These are phyloP conservation scores for Botrytis fragariae DNA, from an alignment of 2,329 filamentous ascomycete species.

Conservation along the genomic window DNA sequence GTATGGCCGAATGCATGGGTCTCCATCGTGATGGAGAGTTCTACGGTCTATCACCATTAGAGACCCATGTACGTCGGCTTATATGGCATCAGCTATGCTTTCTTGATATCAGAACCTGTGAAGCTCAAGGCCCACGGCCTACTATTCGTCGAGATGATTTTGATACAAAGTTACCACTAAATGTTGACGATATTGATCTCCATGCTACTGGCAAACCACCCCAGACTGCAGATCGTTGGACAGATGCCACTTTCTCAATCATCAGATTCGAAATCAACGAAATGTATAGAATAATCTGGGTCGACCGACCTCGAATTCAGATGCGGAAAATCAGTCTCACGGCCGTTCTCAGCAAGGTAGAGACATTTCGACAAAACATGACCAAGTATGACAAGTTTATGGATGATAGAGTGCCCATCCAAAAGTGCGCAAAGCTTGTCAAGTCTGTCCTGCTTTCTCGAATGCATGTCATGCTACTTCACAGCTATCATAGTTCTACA, in stretches of 20 bases:
- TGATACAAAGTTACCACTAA: slow-evolving; percentile 69
- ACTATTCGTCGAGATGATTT: slow-evolving; percentile 72
- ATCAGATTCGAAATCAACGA: slow-evolving; percentile 73
- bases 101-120: slow-evolving; percentile 71
- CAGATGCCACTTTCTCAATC: slow-evolving; percentile 63
- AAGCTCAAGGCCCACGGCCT: slow-evolving; percentile 69
- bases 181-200: slow-evolving; percentile 67
- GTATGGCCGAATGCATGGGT: slow-evolving; percentile 75
- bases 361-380: slow-evolving; percentile 64
- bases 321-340: slow-evolving; percentile 60
- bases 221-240: slow-evolving; percentile 51
- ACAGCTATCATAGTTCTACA: slow-evolving; percentile 56
- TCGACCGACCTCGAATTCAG: slow-evolving; percentile 65
- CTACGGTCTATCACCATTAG: slow-evolving; percentile 64
- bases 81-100: slow-evolving; percentile 79
- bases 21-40: slow-evolving; percentile 64
- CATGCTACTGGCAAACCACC: slow-evolving; percentile 45
- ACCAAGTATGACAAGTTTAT: slow-evolving; percentile 65
- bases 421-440: slow-evolving; percentile 61
- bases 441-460: slow-evolving; percentile 63
- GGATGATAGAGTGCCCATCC: slow-evolving; percentile 57
- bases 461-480: slow-evolving; percentile 62
- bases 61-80: slow-evolving; percentile 68
- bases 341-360: slow-evolving; percentile 63
- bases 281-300: slow-evolving; percentile 68